Evolutionary conservation across 257 asterid genomes (phyloP).

Genomic region (Solanum sejunctum): DNA sequence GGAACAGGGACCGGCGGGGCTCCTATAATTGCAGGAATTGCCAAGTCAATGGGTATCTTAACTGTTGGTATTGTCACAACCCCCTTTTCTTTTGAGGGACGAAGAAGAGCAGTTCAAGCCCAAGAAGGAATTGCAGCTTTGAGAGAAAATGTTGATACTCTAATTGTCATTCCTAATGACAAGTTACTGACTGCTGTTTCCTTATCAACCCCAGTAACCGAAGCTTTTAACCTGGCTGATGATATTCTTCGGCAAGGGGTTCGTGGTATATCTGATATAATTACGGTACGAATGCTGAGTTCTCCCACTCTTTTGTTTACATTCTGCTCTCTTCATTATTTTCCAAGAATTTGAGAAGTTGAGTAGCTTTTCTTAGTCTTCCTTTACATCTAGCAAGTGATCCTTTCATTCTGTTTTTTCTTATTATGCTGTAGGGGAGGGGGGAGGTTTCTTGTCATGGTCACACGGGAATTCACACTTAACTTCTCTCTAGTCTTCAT

Average conservation of each 20-base stretch:
- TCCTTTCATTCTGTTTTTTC: not conserved
- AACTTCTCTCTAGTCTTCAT: not conserved
- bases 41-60: conserved; percentile 86
- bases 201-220: conserved; percentile 92
- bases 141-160: conserved; percentile 89
- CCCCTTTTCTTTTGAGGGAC: conserved; percentile 94
- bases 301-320: not conserved
- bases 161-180: conserved; percentile 92
- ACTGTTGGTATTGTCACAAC: conserved; percentile 97
- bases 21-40: conserved; percentile 83
- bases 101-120: conserved; percentile 91
- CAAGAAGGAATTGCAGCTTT: conserved; percentile 95
- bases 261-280: conserved; percentile 94
- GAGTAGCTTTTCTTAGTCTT: not conserved
- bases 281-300: conserved; percentile 43
- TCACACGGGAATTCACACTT: not conserved
- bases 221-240: conserved; percentile 96
- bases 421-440: not conserved
- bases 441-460: not conserved
- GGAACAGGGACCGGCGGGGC: conserved; percentile 99
- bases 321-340: not conserved
- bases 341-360: not conserved
- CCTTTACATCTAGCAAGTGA: not conserved
- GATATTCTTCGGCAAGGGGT: conserved; percentile 95
- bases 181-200: conserved; percentile 81